Evolutionary conservation across 192 early-diverging fungal genomes (phyloP), one percentile per base, ranked within the genome.

Genomic region (Spinellus fusiger): DNA sequence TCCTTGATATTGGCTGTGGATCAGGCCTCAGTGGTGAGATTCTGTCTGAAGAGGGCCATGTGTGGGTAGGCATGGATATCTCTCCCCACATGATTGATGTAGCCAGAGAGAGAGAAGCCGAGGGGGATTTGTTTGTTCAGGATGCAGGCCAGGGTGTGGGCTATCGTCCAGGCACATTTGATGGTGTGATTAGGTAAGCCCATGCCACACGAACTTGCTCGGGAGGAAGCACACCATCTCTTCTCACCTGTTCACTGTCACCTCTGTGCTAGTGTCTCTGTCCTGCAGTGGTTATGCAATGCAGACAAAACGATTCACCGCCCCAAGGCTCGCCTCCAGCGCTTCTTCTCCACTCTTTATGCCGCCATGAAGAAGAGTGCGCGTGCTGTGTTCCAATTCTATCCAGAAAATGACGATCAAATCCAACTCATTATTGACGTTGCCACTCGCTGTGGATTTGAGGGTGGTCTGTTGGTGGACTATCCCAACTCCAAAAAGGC

Each of bases 241-340:
- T 51, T 12, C 29, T 44, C 5, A 52, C 5, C 26, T 51, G 15
- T 35, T 35, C 6, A 35, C 13, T 35, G 4, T 56, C n/a, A 6
- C 13, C 6, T 4, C 5, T 33, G 18, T 9, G 2, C 29, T 50
- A 91, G 88, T 66, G 85, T 99, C 37, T 98, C 96, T 0, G 95
- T 95, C 4, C 67, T 99, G 28, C 96, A 99, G 74, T 99, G 95
- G 96, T 85, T 99, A 26, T 99, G 95, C 68, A 99, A 99, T 69
- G 95, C 96, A 6, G 96, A 99, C 78, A 90, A 90, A 65, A 70
- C 78, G n/a, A 84, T 84, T 60, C 89, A 99, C 67, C 78, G 82
- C 54, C 96, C 96, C 22, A 82, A 88, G 56, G 77, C 85, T 12
- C 86, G 96, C 13, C 74, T 99, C 16, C 74, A 74, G 44, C 80